A percentile compares a stretch with the other conserved stretches of the same genome.
Evolutionary conservation across 768 basidiomycete genomes (phyloP).

Genomic region (Lactarius quietus): DNA sequence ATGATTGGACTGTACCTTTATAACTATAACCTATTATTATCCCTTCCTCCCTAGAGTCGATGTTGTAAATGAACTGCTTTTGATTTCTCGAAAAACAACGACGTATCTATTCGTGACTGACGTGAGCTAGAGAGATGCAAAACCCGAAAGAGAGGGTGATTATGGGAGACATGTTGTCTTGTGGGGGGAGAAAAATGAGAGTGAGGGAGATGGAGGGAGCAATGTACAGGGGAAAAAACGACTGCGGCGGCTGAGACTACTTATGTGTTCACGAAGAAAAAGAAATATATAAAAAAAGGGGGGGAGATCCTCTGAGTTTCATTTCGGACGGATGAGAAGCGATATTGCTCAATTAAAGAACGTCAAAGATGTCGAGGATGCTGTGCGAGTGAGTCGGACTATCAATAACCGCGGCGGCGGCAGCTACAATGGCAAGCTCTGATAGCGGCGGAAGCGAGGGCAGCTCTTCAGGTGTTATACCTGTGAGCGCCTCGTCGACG

Average conservation of each 20-base stretch:
- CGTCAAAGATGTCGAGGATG: constrained; percentile 28
- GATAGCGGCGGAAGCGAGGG: constrained; percentile 11
- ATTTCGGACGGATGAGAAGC: background rate
- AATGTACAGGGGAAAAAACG: constrained; percentile 9
- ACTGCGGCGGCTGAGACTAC: constrained; percentile 15
- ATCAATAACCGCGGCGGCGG: background rate
- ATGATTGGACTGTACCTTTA: background rate
- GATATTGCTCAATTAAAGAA: constrained; percentile 17
- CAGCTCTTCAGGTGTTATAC: constrained; percentile 11
- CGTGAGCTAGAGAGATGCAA: constrained; percentile 1
- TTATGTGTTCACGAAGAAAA: background rate
- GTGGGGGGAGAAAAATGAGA: background rate
- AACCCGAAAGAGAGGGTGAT: background rate
- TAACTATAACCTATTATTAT: background rate
- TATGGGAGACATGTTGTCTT: constrained; percentile 3
- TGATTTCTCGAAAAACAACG: background rate
- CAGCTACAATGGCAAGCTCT: constrained; percentile 7
- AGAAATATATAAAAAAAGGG: background rate
- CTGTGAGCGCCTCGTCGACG: constrained; percentile 18
- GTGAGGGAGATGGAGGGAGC: background rate
- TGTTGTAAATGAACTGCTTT: background rate
- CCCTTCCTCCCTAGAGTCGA: background rate
- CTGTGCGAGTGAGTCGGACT: constrained; percentile 27
- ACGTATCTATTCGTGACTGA: constrained; percentile 17
- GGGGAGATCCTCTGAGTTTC: background rate